phyloP scores from a whole-genome alignment of 2,329 filamentous ascomycete genomes.

The Fusarium nelsonii region DNA sequence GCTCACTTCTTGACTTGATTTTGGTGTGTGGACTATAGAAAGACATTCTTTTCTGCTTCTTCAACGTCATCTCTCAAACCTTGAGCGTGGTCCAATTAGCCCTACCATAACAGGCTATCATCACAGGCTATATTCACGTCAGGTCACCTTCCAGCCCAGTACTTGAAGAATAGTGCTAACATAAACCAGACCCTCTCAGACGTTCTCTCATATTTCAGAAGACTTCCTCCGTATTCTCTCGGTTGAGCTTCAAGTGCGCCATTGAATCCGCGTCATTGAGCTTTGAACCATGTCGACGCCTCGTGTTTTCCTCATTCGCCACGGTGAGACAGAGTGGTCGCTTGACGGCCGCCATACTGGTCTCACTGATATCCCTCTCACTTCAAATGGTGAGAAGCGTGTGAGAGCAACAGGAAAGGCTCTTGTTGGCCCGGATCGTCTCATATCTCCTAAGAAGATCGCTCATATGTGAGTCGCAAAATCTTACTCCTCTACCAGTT shows the following conservation, averaged over 20 bases:
- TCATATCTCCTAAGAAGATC: conserved; percentile 86
- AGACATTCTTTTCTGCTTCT: background rate
- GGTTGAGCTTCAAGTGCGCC: background rate
- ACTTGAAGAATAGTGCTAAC: conserved; percentile 2
- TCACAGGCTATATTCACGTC: conserved; percentile 19
- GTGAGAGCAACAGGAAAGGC: conserved; percentile 83
- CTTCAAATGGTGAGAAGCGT: conserved; percentile 81
- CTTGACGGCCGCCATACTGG: conserved; percentile 88
- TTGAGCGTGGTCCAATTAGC: conserved; percentile 12
- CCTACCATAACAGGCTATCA: conserved; percentile 15
- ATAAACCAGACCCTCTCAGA: background rate
- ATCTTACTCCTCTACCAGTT: background rate
- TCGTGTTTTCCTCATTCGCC: conserved; percentile 84
- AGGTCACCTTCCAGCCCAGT: conserved; percentile 22
- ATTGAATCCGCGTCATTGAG: background rate
- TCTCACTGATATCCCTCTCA: conserved; percentile 86
- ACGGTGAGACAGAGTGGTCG: conserved; percentile 97
- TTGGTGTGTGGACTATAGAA: background rate
- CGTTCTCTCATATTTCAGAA: background rate
- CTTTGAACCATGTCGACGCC: conserved; percentile 63
- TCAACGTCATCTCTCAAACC: background rate
- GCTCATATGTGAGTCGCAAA: conserved; percentile 77
- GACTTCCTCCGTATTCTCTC: background rate
- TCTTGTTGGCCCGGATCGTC: conserved; percentile 83
- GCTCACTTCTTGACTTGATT: background rate